A percentile compares a stretch with the other conserved stretches of the same genome.
Evolutionary conservation across 129 eudicot genomes (phyloP).

Genomic region (Apium graveolens): DNA sequence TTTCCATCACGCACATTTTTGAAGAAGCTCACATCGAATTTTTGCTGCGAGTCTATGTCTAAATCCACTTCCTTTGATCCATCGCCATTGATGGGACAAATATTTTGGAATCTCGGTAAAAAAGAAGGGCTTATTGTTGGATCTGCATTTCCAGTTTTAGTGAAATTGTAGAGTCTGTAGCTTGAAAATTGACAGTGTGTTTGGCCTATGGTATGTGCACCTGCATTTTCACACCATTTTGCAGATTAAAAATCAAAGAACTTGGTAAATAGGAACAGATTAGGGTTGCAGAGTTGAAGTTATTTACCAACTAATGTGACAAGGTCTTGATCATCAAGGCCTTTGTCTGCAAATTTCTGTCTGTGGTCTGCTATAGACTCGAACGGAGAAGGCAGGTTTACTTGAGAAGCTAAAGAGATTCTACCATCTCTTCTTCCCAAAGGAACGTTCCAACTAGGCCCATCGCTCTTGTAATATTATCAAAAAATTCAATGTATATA

Average conservation of each 20-base stretch:
- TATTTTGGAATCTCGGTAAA: not conserved
- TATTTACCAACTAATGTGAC: slow-evolving; percentile 63
- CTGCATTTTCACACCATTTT: not conserved
- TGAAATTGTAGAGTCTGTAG: slow-evolving; percentile 8
- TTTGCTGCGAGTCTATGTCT: slow-evolving; percentile 9
- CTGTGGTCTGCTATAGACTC: slow-evolving; percentile 51
- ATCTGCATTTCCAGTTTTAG: not conserved
- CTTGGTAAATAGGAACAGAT: not conserved
- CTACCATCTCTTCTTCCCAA: slow-evolving; percentile 77
- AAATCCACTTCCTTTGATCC: not conserved
- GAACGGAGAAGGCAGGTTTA: slow-evolving; percentile 58
- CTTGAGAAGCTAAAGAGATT: slow-evolving; percentile 52
- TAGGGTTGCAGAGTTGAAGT: not conserved
- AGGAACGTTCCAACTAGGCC: slow-evolving; percentile 79
- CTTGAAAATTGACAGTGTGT: slow-evolving; percentile 7
- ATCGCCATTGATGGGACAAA: slow-evolving; percentile 1
- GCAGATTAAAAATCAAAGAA: not conserved
- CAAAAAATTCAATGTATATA: not conserved
- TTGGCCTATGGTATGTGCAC: slow-evolving; percentile 13
- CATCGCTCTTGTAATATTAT: slow-evolving; percentile 41
- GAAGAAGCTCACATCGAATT: slow-evolving; percentile 9
- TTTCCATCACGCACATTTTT: slow-evolving; percentile 6
- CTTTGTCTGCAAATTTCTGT: slow-evolving; percentile 73
- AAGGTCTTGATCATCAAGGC: slow-evolving; percentile 72
- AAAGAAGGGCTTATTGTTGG: slow-evolving; percentile 4